A percentile compares a stretch with the other conserved stretches of the same genome.
These are phyloP conservation scores for Sporothrix curviconia DNA, from an alignment of 2,329 filamentous ascomycete genomes.

Conservation along the genomic window DNA sequence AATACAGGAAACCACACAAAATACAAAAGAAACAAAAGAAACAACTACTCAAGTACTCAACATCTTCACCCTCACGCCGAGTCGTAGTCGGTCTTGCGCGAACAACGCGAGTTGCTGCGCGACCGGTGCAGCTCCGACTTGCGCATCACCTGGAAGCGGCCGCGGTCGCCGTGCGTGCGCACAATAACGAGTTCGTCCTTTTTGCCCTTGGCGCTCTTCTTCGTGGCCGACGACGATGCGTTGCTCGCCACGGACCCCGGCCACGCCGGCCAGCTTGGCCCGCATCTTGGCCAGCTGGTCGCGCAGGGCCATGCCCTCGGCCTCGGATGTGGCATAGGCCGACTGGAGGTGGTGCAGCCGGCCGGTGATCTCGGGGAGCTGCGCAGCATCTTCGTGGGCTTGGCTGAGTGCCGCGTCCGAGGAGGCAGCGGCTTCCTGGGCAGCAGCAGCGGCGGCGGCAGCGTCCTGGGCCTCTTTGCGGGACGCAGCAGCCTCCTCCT, in stretches of 20 bases:
- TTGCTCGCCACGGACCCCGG: background rate
- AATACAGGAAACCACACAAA: no score
- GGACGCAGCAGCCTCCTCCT: no score
- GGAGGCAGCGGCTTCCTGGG: background rate
- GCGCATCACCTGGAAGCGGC: constrained; percentile 19
- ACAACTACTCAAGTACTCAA: no score
- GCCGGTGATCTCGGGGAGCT: background rate
- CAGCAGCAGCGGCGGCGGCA: background rate
- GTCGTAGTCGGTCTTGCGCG: constrained; percentile 14
- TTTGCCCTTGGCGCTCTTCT: constrained; percentile 11
- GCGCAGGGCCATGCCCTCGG: constrained; percentile 14
- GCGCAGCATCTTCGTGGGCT: background rate
- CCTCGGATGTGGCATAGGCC: constrained; percentile 2
- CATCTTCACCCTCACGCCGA: no score
- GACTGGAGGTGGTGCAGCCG: constrained; percentile 6
- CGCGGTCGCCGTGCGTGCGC: constrained; percentile 17
- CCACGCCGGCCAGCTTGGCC: constrained; percentile 2
- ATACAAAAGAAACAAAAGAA: background rate
- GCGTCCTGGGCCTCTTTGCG: no score
- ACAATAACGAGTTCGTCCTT: constrained; percentile 20
- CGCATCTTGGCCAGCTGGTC: constrained; percentile 17
- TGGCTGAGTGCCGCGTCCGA: background rate
- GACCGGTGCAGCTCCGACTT: constrained; percentile 17
- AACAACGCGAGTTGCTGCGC: constrained; percentile 16
- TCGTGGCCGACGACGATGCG: background rate